phyloP scores from a whole-genome alignment of 495 filamentous ascomycete species.

The Physcia stellaris region DNA sequence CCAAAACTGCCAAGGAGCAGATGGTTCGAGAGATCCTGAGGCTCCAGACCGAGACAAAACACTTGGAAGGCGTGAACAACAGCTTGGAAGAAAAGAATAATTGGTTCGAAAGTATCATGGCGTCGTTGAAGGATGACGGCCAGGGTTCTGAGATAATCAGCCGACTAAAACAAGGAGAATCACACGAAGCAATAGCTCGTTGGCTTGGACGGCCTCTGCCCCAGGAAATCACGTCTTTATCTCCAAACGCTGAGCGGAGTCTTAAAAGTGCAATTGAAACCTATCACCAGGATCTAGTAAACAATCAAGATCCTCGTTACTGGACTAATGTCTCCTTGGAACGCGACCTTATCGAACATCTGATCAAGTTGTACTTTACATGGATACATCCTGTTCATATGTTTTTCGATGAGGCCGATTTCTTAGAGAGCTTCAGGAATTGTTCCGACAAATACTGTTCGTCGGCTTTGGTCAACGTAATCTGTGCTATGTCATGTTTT shows the following conservation, averaged over 20 bases:
- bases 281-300: not conserved
- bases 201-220: conserved; percentile 17
- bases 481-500: conserved; percentile 25
- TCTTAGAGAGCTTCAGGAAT: conserved; percentile 17
- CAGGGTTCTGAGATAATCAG: conserved; percentile 17
- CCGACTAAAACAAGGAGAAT: conserved; percentile 15
- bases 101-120: conserved; percentile 17
- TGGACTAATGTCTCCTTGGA: conserved; percentile 20
- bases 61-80: not conserved
- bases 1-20: conserved; percentile 12
- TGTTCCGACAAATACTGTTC: conserved; percentile 18
- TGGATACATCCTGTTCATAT: conserved; percentile 26
- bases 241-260: conserved; percentile 11
- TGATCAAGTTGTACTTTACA: conserved; percentile 23
- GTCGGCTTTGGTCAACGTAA: conserved; percentile 18
- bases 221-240: conserved; percentile 10
- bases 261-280: conserved; percentile 9
- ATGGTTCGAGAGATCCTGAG: conserved; percentile 7
- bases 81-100: conserved; percentile 12
- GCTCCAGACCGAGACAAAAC: conserved; percentile 3
- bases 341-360: conserved; percentile 15
- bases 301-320: not conserved
- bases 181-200: conserved; percentile 17
- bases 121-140: conserved; percentile 17
- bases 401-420: conserved; percentile 20